Conservation (phyloP, 306 rosid species). For the Malus asiatica region DNA sequence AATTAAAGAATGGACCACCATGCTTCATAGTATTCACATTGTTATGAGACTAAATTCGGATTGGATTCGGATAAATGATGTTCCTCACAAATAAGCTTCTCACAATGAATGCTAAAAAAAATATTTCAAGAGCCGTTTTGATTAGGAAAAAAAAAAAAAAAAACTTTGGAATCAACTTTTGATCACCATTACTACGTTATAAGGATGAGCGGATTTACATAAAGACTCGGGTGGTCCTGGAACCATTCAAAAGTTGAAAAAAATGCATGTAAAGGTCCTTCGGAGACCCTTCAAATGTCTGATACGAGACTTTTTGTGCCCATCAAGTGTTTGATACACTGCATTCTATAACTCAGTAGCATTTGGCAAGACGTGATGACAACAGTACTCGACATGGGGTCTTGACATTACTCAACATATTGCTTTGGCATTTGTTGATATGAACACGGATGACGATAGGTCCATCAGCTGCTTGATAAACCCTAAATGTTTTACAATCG, state of each 20-base stretch:
- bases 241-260: neutral
- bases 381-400: neutral
- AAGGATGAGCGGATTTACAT: neutral
- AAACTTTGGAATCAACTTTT: too few relatives aligned
- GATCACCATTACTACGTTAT: too few relatives aligned
- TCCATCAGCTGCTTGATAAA: too few relatives aligned
- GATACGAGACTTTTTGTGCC: too few relatives aligned
- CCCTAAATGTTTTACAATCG: neutral
- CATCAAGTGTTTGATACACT: neutral
- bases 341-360: neutral
- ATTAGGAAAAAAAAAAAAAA: too few relatives aligned
- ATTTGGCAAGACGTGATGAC: fast-evolving
- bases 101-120: neutral
- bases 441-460: neutral
- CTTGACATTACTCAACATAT: neutral
- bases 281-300: neutral
- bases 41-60: neutral
- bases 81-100: neutral
- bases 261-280: too few relatives aligned
- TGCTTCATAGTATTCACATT: neutral
- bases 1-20: neutral
- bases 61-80: neutral
- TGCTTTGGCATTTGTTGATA: neutral
- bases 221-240: neutral
- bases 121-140: too few relatives aligned